Evolutionary conservation across 2,329 filamentous ascomycete species (phyloP).

Genomic region (Helotiales sp.): DNA sequence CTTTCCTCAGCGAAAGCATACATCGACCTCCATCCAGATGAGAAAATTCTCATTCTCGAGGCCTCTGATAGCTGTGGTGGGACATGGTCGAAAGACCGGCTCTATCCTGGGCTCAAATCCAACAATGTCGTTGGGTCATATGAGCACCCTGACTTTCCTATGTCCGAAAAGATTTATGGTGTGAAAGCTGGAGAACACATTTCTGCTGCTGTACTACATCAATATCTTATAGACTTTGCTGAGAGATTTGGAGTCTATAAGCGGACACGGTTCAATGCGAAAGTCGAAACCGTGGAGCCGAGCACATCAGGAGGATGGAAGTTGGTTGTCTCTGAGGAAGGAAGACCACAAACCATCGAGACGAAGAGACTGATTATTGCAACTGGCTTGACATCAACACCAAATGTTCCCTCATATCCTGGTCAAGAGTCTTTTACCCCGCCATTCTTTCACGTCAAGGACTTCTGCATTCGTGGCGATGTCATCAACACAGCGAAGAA

Average conservation of each 20-base stretch:
- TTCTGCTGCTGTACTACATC: constrained; percentile 53
- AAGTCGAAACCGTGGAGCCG: constrained; percentile 47
- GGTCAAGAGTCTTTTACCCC: constrained; percentile 47
- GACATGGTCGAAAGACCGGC: constrained; percentile 61
- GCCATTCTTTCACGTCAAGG: constrained; percentile 50
- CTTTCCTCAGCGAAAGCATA: constrained; percentile 63
- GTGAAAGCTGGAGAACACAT: constrained; percentile 56
- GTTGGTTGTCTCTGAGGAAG: constrained; percentile 31
- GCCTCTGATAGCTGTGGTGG: constrained; percentile 60
- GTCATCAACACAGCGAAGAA: constrained; percentile 43
- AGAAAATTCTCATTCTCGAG: constrained; percentile 59
- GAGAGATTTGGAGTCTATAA: constrained; percentile 50
- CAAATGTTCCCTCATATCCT: constrained; percentile 47
- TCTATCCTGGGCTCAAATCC: constrained; percentile 69
- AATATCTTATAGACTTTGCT: constrained; percentile 57
- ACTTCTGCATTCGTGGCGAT: constrained; percentile 44
- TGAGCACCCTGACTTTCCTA: constrained; percentile 73
- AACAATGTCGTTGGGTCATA: constrained; percentile 76
- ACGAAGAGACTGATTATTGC: constrained; percentile 53
- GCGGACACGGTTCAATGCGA: constrained; percentile 50
- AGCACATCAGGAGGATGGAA: constrained; percentile 44
- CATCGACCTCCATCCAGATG: constrained; percentile 56
- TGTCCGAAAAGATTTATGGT: constrained; percentile 55
- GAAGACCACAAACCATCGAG: constrained; percentile 30
- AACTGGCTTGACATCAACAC: constrained; percentile 54